phyloP scores from a whole-genome alignment of 2,329 filamentous ascomycete species.

The Diaporthe helianthi region DNA sequence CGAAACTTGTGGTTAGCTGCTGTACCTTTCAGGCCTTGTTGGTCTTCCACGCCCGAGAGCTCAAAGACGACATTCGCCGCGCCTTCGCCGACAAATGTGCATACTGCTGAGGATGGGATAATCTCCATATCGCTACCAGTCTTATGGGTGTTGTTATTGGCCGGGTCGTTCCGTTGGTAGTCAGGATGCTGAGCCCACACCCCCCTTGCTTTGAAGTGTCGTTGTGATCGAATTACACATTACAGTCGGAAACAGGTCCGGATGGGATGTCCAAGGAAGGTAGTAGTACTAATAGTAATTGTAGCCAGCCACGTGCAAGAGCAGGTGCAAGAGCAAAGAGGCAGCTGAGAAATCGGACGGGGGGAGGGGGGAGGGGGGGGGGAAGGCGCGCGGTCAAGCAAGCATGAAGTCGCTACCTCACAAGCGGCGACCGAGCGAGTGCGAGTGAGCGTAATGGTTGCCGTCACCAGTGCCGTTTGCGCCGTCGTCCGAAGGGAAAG shows the following conservation, averaged over 20 bases:
- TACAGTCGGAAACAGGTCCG: constrained; percentile 14
- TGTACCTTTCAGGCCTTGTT: constrained; percentile 30
- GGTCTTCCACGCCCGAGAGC: constrained; percentile 44
- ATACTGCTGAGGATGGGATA: constrained; percentile 19
- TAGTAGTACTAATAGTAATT: neutral
- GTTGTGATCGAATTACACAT: constrained; percentile 15
- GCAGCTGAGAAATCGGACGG: no score
- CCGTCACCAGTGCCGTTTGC: constrained; percentile 22
- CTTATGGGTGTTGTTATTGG: neutral
- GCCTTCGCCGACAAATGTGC: constrained; percentile 66
- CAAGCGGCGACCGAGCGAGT: constrained; percentile 17
- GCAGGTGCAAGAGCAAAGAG: neutral
- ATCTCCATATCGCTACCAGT: constrained; percentile 21
- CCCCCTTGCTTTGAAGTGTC: constrained; percentile 18
- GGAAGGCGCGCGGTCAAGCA: neutral
- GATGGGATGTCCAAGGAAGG: neutral
- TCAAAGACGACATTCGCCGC: constrained; percentile 80
- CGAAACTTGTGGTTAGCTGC: neutral
- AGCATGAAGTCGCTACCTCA: constrained; percentile 28
- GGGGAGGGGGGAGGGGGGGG: neutral
- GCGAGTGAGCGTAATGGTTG: constrained; percentile 14
- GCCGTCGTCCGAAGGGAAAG: constrained; percentile 12
- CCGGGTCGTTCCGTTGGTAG: neutral
- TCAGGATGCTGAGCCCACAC: constrained; percentile 7
- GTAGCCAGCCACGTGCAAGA: neutral